phyloP scores from a whole-genome alignment of 495 filamentous ascomycete genomes.

The Aspergillus taichungensis region DNA sequence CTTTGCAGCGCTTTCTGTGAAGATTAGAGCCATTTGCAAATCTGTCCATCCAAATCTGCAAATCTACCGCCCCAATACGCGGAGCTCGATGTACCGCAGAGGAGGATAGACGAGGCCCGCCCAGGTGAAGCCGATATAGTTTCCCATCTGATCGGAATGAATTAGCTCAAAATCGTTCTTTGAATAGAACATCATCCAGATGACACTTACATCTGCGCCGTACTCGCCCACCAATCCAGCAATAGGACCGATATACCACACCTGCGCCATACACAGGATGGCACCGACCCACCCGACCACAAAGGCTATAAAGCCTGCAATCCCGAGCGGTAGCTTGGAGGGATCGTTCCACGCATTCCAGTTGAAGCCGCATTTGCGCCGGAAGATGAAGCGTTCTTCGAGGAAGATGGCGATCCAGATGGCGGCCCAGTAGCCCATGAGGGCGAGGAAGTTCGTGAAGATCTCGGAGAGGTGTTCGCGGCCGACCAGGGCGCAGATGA shows the following conservation, averaged over 20 bases:
- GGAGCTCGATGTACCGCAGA: slow-evolving; percentile 40
- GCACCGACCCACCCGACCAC: slow-evolving; percentile 63
- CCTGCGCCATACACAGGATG: slow-evolving; percentile 62
- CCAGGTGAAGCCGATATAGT: slow-evolving; percentile 43
- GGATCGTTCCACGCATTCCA: slow-evolving; percentile 55
- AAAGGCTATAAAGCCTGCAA: slow-evolving; percentile 54
- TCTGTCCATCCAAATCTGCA: neutral
- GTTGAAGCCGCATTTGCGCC: slow-evolving; percentile 41
- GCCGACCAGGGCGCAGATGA: slow-evolving; percentile 56
- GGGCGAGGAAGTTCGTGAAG: slow-evolving; percentile 62
- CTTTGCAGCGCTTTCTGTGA: no score
- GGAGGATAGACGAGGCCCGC: slow-evolving; percentile 42
- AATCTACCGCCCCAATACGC: slow-evolving; percentile 31
- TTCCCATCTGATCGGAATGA: slow-evolving; percentile 31
- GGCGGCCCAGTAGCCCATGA: slow-evolving; percentile 69
- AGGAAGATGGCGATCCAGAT: slow-evolving; percentile 56
- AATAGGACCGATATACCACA: slow-evolving; percentile 59
- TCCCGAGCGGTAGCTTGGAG: slow-evolving; percentile 50
- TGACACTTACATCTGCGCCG: slow-evolving; percentile 48
- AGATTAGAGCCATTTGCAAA: no score
- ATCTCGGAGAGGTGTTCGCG: slow-evolving; percentile 51
- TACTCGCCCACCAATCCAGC: slow-evolving; percentile 46
- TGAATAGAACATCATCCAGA: neutral
- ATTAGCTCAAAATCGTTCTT: slow-evolving; percentile 6
- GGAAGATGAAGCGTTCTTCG: slow-evolving; percentile 58